Evolutionary conservation across 331 rosid genomes (phyloP).

Genomic region (Spiraea crenata): DNA sequence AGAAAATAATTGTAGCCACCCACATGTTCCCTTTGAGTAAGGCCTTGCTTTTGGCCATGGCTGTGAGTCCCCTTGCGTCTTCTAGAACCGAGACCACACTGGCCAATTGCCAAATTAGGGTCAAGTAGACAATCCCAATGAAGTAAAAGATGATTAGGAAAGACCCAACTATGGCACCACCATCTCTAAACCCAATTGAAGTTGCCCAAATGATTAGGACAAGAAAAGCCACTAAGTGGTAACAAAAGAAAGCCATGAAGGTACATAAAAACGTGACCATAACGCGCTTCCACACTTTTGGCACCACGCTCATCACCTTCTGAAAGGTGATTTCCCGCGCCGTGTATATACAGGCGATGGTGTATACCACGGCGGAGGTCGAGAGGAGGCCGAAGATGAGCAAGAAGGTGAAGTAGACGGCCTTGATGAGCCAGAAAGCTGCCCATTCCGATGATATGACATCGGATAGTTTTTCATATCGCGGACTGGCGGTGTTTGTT

Average conservation of each 20-base stretch:
- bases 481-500: conserved; percentile 24
- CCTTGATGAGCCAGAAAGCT: conserved; percentile 44
- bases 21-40: conserved; percentile 64
- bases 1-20: conserved; percentile 29
- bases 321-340: conserved; percentile 44
- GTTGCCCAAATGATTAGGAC: background rate
- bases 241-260: conserved; percentile 33
- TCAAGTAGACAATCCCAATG: conserved; percentile 47
- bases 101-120: conserved; percentile 60
- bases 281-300: conserved; percentile 81
- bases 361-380: conserved; percentile 86
- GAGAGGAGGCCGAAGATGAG: conserved; percentile 67
- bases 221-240: conserved; percentile 27
- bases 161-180: background rate
- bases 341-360: conserved; percentile 69
- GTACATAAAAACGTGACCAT: conserved; percentile 62
- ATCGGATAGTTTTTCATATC: conserved; percentile 33
- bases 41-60: conserved; percentile 60
- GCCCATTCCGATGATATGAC: conserved; percentile 45
- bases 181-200: accelerated
- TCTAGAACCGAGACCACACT: conserved; percentile 66
- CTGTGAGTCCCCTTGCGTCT: conserved; percentile 50
- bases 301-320: conserved; percentile 64
- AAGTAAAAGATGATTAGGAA: conserved; percentile 19
- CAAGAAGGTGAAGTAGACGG: conserved; percentile 46